A percentile compares a stretch with the other conserved stretches of the same genome.
phyloP scores from a whole-genome alignment of 495 filamentous ascomycete species.

The Penicillium arizonense region DNA sequence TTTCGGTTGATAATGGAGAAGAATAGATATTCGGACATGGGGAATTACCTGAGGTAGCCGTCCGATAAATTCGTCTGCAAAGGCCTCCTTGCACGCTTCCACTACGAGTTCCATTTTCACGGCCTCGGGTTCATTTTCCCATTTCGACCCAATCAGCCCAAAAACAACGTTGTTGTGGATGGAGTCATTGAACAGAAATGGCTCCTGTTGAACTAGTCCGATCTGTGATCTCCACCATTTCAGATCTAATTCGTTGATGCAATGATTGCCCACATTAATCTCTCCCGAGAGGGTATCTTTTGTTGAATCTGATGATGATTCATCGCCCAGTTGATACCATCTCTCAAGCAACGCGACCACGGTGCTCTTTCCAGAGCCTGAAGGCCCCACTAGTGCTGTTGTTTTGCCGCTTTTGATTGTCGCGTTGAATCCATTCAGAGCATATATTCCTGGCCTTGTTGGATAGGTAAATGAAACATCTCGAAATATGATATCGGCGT shows the following conservation, averaged over 20 bases:
- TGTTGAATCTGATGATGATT: slow-evolving; percentile 1
- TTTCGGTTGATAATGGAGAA: not conserved
- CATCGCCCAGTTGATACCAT: slow-evolving; percentile 48
- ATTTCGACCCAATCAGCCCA: slow-evolving; percentile 67
- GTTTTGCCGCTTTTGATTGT: slow-evolving; percentile 44
- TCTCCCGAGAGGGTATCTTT: slow-evolving; percentile 37
- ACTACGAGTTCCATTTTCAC: slow-evolving; percentile 42
- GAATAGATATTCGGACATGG: not conserved
- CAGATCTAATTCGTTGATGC: slow-evolving; percentile 64
- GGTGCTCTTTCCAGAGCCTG: slow-evolving; percentile 64
- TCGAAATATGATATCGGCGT: slow-evolving; percentile 55
- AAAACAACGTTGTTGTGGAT: slow-evolving; percentile 78
- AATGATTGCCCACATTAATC: slow-evolving; percentile 41
- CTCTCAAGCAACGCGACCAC: slow-evolving; percentile 63
- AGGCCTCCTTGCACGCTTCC: slow-evolving; percentile 65
- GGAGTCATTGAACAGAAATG: slow-evolving; percentile 63
- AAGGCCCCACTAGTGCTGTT: slow-evolving; percentile 57
- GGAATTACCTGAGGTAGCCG: slow-evolving; percentile 26
- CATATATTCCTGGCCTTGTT: slow-evolving; percentile 35
- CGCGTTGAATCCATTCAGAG: slow-evolving; percentile 42
- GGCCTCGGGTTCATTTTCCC: slow-evolving; percentile 48
- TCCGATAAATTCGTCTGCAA: slow-evolving; percentile 44
- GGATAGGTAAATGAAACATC: slow-evolving; percentile 64
- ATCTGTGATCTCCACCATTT: slow-evolving; percentile 82
- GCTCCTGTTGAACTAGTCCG: slow-evolving; percentile 59